Evolutionary conservation across 495 filamentous ascomycete genomes (phyloP).

Genomic region (Extremus antarcticus): DNA sequence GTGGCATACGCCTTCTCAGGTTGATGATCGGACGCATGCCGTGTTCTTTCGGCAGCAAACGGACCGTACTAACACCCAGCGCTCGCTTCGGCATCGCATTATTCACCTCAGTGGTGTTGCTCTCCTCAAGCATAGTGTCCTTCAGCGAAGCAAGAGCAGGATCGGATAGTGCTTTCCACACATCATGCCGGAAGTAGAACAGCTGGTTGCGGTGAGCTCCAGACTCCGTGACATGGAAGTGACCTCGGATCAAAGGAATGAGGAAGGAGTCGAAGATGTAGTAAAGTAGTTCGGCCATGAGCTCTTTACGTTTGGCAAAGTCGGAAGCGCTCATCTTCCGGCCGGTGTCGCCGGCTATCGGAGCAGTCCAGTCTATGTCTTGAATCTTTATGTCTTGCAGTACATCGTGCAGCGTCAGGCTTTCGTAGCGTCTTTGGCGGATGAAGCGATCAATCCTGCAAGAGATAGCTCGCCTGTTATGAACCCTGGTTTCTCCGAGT

Average conservation of each 20-base stretch:
- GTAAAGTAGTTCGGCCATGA: conserved; percentile 78
- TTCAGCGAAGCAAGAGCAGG: conserved; percentile 62
- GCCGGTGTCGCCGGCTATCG: conserved; percentile 30
- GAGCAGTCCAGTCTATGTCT: conserved; percentile 59
- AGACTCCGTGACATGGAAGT: conserved; percentile 93
- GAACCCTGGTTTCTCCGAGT: conserved; percentile 33
- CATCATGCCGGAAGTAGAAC: conserved; percentile 91
- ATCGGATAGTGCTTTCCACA: conserved; percentile 69
- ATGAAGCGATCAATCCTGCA: conserved; percentile 66
- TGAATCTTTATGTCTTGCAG: conserved; percentile 64
- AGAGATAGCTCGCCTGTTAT: conserved; percentile 52
- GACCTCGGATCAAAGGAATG: conserved; percentile 72
- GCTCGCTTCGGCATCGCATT: conserved; percentile 47
- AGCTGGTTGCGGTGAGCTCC: conserved; percentile 66
- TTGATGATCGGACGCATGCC: conserved; percentile 81
- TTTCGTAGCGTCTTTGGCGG: conserved; percentile 68
- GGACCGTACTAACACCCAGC: conserved; percentile 69
- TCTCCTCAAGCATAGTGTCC: conserved; percentile 64
- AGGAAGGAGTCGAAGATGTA: conserved; percentile 86
- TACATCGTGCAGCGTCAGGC: conserved; percentile 65
- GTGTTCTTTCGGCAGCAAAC: conserved; percentile 62
- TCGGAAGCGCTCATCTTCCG: conserved; percentile 57
- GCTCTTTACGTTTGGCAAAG: conserved; percentile 60
- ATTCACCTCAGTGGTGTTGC: conserved; percentile 47
- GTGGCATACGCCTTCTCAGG: conserved; percentile 51